phyloP scores from a whole-genome alignment of 2,329 filamentous ascomycete genomes.

The Fusarium multiceps region DNA sequence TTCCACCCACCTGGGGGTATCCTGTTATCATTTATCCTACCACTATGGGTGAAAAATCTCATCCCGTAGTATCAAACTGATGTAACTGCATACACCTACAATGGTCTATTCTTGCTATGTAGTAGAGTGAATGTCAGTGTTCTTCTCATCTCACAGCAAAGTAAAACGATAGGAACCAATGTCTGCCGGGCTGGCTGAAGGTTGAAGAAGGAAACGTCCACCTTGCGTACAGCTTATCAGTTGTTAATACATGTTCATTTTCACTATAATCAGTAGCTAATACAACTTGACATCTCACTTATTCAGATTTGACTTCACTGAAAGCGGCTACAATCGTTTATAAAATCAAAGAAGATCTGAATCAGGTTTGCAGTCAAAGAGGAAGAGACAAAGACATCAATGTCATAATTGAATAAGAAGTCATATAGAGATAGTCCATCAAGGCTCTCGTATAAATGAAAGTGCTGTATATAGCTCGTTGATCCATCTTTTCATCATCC shows the following conservation, averaged over 20 bases:
- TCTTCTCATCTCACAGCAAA: not conserved
- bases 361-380: not conserved
- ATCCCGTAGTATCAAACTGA: not conserved
- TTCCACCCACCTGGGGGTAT: no score
- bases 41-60: not conserved
- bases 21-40: no score
- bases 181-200: not conserved
- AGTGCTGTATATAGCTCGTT: constrained; percentile 31
- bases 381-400: constrained; percentile 13
- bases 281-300: not conserved
- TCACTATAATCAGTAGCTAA: not conserved
- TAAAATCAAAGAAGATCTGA: not conserved
- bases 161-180: not conserved
- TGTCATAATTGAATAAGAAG: constrained; percentile 23
- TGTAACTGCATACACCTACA: not conserved
- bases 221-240: not conserved
- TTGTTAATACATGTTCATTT: not conserved
- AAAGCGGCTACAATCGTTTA: not conserved
- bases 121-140: not conserved
- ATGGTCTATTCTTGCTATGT: not conserved
- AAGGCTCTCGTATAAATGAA: constrained; percentile 39
- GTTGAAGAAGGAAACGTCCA: not conserved
- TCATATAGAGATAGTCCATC: constrained; percentile 12
- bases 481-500: constrained; percentile 23
- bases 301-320: not conserved